Base-by-base conservation (phyloP, 257 asterid genomes). In the Eucommia ulmoides region DNA sequence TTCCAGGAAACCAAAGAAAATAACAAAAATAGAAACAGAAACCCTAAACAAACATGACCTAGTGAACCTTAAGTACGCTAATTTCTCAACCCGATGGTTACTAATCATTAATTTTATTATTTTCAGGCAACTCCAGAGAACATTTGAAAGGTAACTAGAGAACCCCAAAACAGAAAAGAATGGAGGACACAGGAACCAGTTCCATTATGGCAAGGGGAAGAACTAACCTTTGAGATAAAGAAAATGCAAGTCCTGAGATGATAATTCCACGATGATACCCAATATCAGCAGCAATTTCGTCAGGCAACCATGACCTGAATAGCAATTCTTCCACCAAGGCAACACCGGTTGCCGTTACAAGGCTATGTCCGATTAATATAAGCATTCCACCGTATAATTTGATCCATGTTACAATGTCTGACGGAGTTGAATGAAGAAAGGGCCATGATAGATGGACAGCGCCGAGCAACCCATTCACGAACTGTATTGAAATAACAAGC, bases 241-340 rank as follows among this genome's bases (percentile, higher is more conserved):
- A 84, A 77, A 81, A 91, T 41, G 53, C 59, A 49, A 91, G 77
- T 51, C 88, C 98, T 3, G 98, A 86, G 65, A 86, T 51, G 59
- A 83, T 9, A 51, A 91, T 54, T 71, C 92, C 96, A 18, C 55
- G 81, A 62, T 77, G 68, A 70, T 73, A 77, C 53, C 98, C 98
- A 49, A 62, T 74, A 75, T 91, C 98, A 26, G 68, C 67, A 58
- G 85, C 81, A 55, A 91, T 81, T 77, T 91, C 98, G 64, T 81
- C 81, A 52, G 94, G 92, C 74, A 91, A 63, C 98, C 96, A 91
- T 59, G 96, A 81, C 60, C 94, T 62, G 56, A 91, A 91, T 63
- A 91, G 77, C 65, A 81, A 65, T 63, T 86, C 98, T 76, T 91
- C 96, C 55, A 83, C 93, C 41, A 59, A 53, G 45, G 96, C 81